phyloP scores from a whole-genome alignment of 2,329 filamentous ascomycete genomes.

The Paraconiothyrium sp. region DNA sequence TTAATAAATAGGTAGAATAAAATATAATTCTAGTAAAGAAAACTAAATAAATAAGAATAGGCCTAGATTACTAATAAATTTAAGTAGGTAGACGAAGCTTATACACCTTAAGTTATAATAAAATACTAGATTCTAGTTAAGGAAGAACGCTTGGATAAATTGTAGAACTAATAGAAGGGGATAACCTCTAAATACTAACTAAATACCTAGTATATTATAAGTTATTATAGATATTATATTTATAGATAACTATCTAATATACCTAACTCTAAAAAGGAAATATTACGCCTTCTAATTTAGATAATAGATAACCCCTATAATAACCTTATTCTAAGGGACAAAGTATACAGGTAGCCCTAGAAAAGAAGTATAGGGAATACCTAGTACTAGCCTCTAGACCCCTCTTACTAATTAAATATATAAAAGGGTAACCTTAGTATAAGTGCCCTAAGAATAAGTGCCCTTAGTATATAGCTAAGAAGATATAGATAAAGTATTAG shows the following conservation, averaged over 20 bases:
- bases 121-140: background rate
- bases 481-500: slow-evolving; percentile 8
- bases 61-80: no score
- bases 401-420: background rate
- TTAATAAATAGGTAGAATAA: no score
- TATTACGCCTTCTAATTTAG: background rate
- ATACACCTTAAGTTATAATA: no score
- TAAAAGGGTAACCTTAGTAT: background rate
- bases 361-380: background rate
- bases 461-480: background rate
- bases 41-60: no score
- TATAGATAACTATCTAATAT: background rate
- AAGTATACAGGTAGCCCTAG: slow-evolving; percentile 1
- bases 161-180: no score
- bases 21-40: no score
- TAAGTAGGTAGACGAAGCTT: no score
- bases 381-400: background rate
- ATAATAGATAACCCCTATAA: background rate
- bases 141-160: background rate
- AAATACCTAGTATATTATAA: background rate
- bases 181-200: background rate
- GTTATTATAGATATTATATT: background rate
- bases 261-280: background rate
- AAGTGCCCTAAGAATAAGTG: background rate
- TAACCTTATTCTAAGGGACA: background rate